phyloP scores from a whole-genome alignment of 805 yeast genomes.

The Wickerhamiella parazyma region DNA sequence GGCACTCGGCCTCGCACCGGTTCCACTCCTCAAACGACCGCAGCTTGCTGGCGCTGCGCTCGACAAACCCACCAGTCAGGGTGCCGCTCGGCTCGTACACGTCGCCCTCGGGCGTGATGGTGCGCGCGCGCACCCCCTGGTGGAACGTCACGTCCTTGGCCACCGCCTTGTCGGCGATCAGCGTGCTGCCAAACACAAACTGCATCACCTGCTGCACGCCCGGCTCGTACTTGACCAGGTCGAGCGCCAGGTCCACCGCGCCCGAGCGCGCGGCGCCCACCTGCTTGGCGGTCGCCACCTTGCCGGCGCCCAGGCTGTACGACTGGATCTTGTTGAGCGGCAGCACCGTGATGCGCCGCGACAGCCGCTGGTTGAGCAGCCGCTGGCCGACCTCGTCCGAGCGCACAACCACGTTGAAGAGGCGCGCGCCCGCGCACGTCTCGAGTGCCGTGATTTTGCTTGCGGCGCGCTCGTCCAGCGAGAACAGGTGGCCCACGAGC shows the following conservation, averaged over 20 bases:
- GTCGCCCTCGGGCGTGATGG: conserved; percentile 88
- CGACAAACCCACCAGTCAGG: conserved; percentile 74
- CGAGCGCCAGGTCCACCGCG: conserved; percentile 78
- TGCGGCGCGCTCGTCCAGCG: conserved; percentile 40
- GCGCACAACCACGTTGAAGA: conserved; percentile 85
- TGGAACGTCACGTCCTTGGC: conserved; percentile 84
- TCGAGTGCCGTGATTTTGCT: conserved; percentile 73
- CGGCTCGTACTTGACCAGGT: conserved; percentile 58
- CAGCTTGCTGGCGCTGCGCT: background rate
- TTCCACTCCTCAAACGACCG: conserved; percentile 1
- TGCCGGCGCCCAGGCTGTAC: conserved; percentile 36
- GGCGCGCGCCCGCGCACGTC: conserved; percentile 83
- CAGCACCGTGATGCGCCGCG: conserved; percentile 76
- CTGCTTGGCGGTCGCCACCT: conserved; percentile 53
- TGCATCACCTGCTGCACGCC: conserved; percentile 75
- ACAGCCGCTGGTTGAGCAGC: conserved; percentile 63
- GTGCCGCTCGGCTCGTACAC: conserved; percentile 94
- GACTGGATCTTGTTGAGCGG: conserved; percentile 80
- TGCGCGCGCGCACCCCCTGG: conserved; percentile 62
- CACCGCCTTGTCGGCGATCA: conserved; percentile 80
- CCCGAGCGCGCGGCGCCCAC: conserved; percentile 64
- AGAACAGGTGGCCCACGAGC: conserved; percentile 74
- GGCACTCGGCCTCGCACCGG: conserved; percentile 12
- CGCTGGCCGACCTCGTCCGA: conserved; percentile 74
- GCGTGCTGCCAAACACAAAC: conserved; percentile 79